phyloP scores from a whole-genome alignment of 441 rosid genomes.

The Brassica hybrid region DNA sequence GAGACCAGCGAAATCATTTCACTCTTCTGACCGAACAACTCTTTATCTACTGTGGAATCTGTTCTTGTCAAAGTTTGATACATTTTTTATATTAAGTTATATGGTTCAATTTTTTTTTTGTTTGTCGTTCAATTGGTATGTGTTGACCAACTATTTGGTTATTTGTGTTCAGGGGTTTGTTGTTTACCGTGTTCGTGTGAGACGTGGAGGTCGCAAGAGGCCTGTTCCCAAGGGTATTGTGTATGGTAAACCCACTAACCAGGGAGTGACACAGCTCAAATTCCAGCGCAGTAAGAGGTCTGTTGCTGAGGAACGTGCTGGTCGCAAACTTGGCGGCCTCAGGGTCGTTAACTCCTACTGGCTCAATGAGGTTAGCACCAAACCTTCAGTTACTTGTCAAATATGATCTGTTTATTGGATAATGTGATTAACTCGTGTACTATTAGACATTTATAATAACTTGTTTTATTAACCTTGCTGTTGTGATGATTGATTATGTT shows the following conservation, averaged over 20 bases:
- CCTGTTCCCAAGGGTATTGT: constrained; percentile 4
- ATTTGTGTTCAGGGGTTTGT: neutral
- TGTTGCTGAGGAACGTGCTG: constrained; percentile 9
- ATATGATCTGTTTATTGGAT: neutral
- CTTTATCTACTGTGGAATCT: neutral
- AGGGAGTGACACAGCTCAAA: constrained; percentile 2
- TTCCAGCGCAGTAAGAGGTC: neutral
- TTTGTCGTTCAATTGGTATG: neutral
- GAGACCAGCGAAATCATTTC: neutral
- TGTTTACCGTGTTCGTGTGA: neutral
- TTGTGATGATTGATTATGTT: neutral
- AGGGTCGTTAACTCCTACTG: constrained; percentile 2
- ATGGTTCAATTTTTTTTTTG: neutral
- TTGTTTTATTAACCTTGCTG: neutral
- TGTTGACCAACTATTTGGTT: neutral
- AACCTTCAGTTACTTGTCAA: neutral
- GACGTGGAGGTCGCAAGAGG: constrained; percentile 4
- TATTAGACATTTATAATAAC: neutral
- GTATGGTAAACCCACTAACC: neutral
- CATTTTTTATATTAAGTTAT: too few relatives aligned
- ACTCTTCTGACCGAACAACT: neutral
- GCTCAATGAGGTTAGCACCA: neutral
- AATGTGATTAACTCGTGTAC: neutral
- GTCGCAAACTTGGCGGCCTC: neutral
- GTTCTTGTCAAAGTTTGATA: constrained; percentile 5